Evolutionary conservation across 345 rosid genomes (phyloP).

Genomic region (Rhodomyrtus tomentosa): DNA sequence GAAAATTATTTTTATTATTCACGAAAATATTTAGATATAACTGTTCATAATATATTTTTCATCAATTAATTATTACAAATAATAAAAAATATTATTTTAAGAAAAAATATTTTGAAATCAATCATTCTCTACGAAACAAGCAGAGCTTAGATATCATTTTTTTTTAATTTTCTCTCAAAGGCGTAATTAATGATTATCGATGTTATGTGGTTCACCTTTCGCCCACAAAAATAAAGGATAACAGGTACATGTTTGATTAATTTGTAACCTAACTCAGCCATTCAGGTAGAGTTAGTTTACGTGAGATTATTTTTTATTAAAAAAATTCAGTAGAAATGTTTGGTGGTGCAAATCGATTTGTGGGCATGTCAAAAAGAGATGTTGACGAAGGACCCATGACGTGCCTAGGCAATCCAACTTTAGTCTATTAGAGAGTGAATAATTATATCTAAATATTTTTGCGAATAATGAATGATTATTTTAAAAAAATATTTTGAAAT

Average conservation of each 20-base stretch:
- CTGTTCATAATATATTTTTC: too few relatives aligned
- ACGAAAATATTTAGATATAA: too few relatives aligned
- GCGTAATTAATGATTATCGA: neutral
- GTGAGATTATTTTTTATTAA: neutral
- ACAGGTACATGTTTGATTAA: too few relatives aligned
- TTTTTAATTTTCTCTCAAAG: neutral
- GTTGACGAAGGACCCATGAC: neutral
- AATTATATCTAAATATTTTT: too few relatives aligned
- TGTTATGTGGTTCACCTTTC: neutral
- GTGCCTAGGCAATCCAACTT: neutral
- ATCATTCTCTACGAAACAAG: too few relatives aligned
- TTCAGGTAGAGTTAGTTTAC: neutral
- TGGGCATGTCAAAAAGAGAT: neutral
- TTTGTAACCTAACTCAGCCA: neutral
- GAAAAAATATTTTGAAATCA: too few relatives aligned
- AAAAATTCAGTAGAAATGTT: neutral
- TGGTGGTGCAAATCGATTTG: neutral
- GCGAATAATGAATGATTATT: too few relatives aligned
- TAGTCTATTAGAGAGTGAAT: neutral
- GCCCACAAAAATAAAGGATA: neutral
- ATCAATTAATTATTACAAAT: too few relatives aligned
- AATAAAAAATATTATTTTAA: too few relatives aligned
- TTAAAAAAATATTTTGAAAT: too few relatives aligned
- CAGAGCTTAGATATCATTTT: neutral
- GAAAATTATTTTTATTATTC: too few relatives aligned